Evolutionary conservation across 2,329 filamentous ascomycete species (phyloP), one percentile per base, ranked within the genome.

Genomic region (Pseudogymnoascus sp.): DNA sequence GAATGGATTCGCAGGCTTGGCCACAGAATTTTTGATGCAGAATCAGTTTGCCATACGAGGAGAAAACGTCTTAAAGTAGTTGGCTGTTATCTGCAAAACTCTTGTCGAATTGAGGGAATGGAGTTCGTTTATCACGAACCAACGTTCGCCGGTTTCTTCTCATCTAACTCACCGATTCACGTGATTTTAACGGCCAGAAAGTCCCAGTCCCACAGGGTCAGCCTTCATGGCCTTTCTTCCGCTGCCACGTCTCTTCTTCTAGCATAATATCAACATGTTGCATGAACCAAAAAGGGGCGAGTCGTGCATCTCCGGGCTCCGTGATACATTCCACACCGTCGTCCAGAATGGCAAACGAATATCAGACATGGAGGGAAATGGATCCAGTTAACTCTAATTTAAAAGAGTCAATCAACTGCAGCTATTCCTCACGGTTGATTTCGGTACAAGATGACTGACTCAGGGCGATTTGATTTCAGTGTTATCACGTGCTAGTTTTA

Each of bases 51-150:
- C 23, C 41, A 52, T 52, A 28, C 41, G 41, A 41, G 19, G 5
- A 52, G 45, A 33, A 52, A 26, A 30, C 45, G 45, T 26, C 45
- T 52, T 52, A 52, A 52, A 52, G 45, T 52, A 52, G 26, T 19
- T 19, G 45, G 45, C 45, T 52, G 15, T 19, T 58, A 13, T 58
- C 35, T 23, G 26, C 33, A 58, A 39, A 19, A 39, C 3, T 6
- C 21, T 58, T 75, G 73, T 62, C 76, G 73, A 65, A 77, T 76
- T 74, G 60, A 86, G 67, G 60, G 82, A 66, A 77, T 77, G 72
- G 89, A 90, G 56, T 76, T 75, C 72, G 80, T 83, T 78, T 90
- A 90, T 23, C 12, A 21, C 23, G 38, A 23, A 13, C 15, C 15
- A 5, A 5, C n/a, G 5, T 23, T 52, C n/a, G 28, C 13, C 13